These are phyloP conservation scores for Salvia rosmarinus DNA, from an alignment of 257 asterid genomes.

Conservation along the genomic window DNA sequence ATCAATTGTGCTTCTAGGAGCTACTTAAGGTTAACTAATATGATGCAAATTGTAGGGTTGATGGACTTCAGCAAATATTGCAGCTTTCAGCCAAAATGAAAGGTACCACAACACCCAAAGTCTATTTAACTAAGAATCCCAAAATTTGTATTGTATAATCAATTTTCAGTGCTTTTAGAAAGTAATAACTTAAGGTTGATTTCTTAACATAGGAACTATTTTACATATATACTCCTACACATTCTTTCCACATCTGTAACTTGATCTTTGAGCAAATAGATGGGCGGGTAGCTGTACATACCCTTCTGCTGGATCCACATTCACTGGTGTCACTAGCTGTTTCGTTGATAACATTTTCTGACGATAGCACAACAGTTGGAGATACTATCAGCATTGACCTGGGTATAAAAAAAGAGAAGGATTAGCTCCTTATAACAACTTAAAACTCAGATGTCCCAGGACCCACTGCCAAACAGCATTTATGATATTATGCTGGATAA, in stretches of 20 bases:
- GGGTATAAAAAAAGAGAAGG: conserved; percentile 35
- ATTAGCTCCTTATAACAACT: conserved; percentile 29
- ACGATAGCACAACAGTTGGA: conserved; percentile 63
- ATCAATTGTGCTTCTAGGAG: neutral
- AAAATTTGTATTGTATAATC: conserved; percentile 4
- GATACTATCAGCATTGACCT: conserved; percentile 71
- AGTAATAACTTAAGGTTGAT: neutral
- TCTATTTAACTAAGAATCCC: neutral
- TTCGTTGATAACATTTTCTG: conserved; percentile 66
- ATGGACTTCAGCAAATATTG: neutral
- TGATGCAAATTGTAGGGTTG: neutral
- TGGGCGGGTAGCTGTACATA: conserved; percentile 41
- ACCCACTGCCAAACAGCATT: neutral
- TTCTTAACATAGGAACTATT: neutral
- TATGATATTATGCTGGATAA: neutral
- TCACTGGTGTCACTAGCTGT: conserved; percentile 65
- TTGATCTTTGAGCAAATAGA: neutral
- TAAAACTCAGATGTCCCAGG: neutral
- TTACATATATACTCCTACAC: neutral
- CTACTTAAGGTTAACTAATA: neutral
- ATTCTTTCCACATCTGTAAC: conserved; percentile 20
- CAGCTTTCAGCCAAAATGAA: conserved; percentile 23
- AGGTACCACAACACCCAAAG: neutral
- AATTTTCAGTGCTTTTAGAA: neutral
- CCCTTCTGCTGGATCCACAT: conserved; percentile 72